phyloP scores from a whole-genome alignment of 192 early-diverging fungal species.

The Coemansia sp. region DNA sequence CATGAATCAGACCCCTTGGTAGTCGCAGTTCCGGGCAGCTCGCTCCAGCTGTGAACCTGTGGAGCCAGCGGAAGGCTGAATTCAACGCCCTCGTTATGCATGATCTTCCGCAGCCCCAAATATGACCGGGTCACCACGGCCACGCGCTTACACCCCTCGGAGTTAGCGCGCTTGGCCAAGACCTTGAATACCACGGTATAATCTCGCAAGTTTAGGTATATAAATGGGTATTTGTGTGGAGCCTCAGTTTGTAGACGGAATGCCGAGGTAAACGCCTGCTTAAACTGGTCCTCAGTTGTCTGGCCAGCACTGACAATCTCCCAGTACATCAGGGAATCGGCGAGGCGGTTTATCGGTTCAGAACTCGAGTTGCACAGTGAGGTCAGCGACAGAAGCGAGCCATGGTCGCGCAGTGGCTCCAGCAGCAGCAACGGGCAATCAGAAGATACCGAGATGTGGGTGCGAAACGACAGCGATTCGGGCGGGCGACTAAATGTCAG shows the following conservation, averaged over 20 bases:
- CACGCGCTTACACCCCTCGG: constrained; percentile 11
- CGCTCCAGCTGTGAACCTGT: constrained; percentile 28
- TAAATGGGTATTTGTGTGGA: constrained; percentile 31
- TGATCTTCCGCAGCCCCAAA: constrained; percentile 29
- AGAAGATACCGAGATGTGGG: constrained; percentile 29
- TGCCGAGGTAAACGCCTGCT: constrained; percentile 30
- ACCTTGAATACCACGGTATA: constrained; percentile 36
- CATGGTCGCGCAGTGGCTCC: constrained; percentile 13
- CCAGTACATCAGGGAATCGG: constrained; percentile 35
- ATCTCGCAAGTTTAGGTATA: constrained; percentile 34
- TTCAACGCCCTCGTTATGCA: constrained; percentile 18
- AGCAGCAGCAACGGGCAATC: constrained; percentile 12
- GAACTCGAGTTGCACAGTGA: constrained; percentile 13
- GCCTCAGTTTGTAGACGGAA: constrained; percentile 25
- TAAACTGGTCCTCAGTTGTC: constrained; percentile 9
- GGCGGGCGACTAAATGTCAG: constrained; percentile 29
- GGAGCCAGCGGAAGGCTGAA: constrained; percentile 45
- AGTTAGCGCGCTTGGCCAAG: not conserved
- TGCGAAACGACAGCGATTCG: constrained; percentile 46
- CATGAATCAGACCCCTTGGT: not conserved
- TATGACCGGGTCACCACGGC: constrained; percentile 39
- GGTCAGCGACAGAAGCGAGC: constrained; percentile 22
- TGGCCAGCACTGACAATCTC: constrained; percentile 9
- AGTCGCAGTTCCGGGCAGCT: constrained; percentile 10
- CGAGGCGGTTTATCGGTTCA: constrained; percentile 16